Evolutionary conservation across 2,329 filamentous ascomycete species (phyloP), one percentile per base, ranked within the genome.

Genomic region (Sporothrix luriei): DNA sequence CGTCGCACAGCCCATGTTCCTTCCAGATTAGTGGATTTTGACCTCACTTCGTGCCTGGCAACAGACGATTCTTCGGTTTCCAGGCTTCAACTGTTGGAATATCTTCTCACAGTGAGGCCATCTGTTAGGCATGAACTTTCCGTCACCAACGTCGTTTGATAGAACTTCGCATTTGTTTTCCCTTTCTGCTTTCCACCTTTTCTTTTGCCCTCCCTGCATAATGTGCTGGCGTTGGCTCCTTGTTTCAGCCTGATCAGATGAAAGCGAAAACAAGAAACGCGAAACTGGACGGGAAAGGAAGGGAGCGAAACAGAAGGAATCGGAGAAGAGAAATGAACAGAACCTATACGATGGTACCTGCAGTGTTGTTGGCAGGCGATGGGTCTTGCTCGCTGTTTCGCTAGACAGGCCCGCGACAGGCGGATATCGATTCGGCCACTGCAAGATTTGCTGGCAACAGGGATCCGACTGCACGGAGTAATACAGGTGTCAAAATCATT

Each of bases 161-260:
- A 16, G 6, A 33, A 5, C 16, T 29, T 6, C 24, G 0, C 33
- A 33, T 40, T 11, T 65, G 14, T 13, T 19, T 55, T 14, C 2
- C 19, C 21, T 29, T 38, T 4, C 26, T 66, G n/a, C 9, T 51
- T 24, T 26, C 24, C 19, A 13, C 1, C 14, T 52, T 24, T 33
- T 19, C 26, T 52, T 33, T 33, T 48, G 7, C 19, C 26, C 10
- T n/a, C 52, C 26, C 62, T 68, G 66, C 66, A 68, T 68, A 61
- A 61, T 51, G 10, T 59, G 19, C 54, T 10, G 54, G 24, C 14
- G 54, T 33, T 64, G 21, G 59, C 57, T 29, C 68, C 68, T 55
- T 69, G 68, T 69, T 69, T 69, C 68, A 69, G 68, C 21, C 68
- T 54, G 48, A 38, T 38, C 57, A 61, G 46, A n/a, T 29, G 48